Evolutionary conservation across 2,329 filamentous ascomycete species (phyloP).

Genomic region (Dactylellina drechsleri): DNA sequence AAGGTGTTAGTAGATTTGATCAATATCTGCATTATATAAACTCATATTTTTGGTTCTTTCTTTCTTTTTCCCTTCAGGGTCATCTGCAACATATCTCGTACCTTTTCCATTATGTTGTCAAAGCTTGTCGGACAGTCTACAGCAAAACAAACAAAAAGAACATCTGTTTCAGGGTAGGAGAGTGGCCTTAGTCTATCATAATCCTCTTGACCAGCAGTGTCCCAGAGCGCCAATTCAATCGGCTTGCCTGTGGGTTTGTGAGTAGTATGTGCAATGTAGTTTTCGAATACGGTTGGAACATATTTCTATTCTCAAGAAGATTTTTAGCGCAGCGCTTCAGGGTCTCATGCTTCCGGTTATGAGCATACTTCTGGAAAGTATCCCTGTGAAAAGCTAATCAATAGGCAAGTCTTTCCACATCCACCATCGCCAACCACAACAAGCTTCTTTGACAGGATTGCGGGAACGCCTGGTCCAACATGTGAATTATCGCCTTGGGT

Average conservation of each 20-base stretch:
- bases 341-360: background rate
- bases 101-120: slow-evolving; percentile 99
- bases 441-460: slow-evolving; percentile 96
- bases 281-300: slow-evolving; percentile 98
- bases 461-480: slow-evolving; percentile 77
- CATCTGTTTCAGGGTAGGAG: slow-evolving; percentile 96
- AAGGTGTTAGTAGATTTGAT: slow-evolving; percentile 13
- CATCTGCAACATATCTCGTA: slow-evolving; percentile 61
- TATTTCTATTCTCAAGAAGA: slow-evolving; percentile 78
- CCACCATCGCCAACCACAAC: slow-evolving; percentile 98
- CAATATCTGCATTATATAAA: slow-evolving; percentile 57
- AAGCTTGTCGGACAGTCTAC: slow-evolving; percentile 98
- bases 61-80: too few species aligned
- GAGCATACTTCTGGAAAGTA: slow-evolving; percentile 92
- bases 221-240: slow-evolving; percentile 96
- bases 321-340: background rate
- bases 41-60: too few species aligned
- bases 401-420: slow-evolving; percentile 96
- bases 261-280: slow-evolving; percentile 97
- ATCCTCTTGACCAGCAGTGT: slow-evolving; percentile 97
- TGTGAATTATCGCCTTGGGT: slow-evolving; percentile 10
- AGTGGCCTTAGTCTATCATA: slow-evolving; percentile 95
- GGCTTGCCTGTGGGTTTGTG: slow-evolving; percentile 90
- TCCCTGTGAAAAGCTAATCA: slow-evolving; percentile 98
- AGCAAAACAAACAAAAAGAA: slow-evolving; percentile 98